Conservation (phyloP, 306 rosid species). For the Fragaria nilgerrensis region DNA sequence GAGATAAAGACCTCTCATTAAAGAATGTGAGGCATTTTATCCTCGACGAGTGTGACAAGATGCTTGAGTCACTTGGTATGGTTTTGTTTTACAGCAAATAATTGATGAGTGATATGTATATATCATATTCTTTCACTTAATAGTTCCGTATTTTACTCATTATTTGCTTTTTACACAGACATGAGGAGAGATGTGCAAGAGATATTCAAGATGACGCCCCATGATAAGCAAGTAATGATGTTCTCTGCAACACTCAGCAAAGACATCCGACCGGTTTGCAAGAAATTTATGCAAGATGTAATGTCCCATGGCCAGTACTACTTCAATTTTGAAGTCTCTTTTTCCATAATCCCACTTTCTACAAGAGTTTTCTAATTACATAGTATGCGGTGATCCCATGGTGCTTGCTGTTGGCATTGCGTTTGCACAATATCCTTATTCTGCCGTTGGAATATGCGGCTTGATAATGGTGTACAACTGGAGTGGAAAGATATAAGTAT, state of each 20-base stretch:
- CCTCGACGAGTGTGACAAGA: slow-evolving; percentile 95
- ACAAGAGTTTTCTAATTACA: slow-evolving; percentile 41
- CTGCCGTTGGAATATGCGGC: slow-evolving; percentile 28
- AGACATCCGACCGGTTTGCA: slow-evolving; percentile 99
- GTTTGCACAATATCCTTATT: slow-evolving; percentile 18
- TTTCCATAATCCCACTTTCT: slow-evolving; percentile 60
- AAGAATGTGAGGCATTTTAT: slow-evolving; percentile 96
- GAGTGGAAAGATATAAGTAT: slow-evolving; percentile 12
- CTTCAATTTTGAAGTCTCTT: slow-evolving; percentile 82
- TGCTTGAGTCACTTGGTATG: slow-evolving; percentile 98
- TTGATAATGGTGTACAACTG: slow-evolving; percentile 23
- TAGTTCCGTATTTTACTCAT: slow-evolving; percentile 12
- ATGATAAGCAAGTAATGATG: slow-evolving; percentile 99
- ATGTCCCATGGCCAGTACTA: slow-evolving; percentile 84
- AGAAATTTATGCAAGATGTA: slow-evolving; percentile 99
- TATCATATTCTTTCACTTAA: background rate
- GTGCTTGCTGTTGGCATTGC: slow-evolving; percentile 31
- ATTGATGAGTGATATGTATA: background rate
- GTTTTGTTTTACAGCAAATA: background rate
- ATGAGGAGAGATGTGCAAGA: slow-evolving; percentile 99
- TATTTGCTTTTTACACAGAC: slow-evolving; percentile 48
- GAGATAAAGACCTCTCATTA: slow-evolving; percentile 87
- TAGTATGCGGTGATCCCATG: slow-evolving; percentile 39
- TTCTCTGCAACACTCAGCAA: slow-evolving; percentile 99
- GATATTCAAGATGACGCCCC: slow-evolving; percentile 98